Percentiles rank a stretch among this genome's conserved stretches.
These are phyloP conservation scores for Fermentozyma sake DNA, from an alignment of 1,139 yeast genomes.

Conservation along the genomic window DNA sequence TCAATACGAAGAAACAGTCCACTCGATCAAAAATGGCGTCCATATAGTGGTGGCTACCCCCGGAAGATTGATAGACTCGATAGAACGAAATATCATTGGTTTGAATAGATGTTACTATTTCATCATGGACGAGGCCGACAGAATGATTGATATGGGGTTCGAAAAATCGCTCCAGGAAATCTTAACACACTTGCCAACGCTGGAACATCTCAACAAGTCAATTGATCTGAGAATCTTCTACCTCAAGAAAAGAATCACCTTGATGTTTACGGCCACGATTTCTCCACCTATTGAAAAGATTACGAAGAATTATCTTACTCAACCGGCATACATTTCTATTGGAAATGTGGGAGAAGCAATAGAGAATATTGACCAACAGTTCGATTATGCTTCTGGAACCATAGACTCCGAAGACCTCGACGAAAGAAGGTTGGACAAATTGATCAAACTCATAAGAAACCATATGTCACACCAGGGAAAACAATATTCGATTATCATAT, in stretches of 20 bases:
- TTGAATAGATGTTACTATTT: conserved; percentile 62
- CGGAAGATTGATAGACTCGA: conserved; percentile 77
- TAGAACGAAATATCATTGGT: conserved; percentile 62
- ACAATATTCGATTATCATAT: conserved; percentile 60
- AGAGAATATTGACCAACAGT: conserved; percentile 64
- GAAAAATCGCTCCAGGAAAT: conserved; percentile 71
- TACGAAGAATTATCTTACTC: conserved; percentile 53
- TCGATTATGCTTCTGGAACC: conserved; percentile 37
- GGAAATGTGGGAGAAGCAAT: conserved; percentile 64
- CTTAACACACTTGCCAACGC: conserved; percentile 42
- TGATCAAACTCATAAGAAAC: conserved; percentile 20
- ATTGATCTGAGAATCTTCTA: conserved; percentile 26
- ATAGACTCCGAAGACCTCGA: conserved; percentile 18
- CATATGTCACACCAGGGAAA: conserved; percentile 21
- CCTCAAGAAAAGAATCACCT: conserved; percentile 38
- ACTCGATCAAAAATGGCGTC: conserved; percentile 59
- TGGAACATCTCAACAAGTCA: conserved; percentile 16
- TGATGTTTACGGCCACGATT: conserved; percentile 96
- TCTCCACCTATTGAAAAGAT: conserved; percentile 67
- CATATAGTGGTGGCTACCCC: conserved; percentile 92
- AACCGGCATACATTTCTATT: conserved; percentile 63
- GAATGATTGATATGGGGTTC: conserved; percentile 94
- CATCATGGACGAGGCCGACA: conserved; percentile 88
- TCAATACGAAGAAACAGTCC: conserved; percentile 68
- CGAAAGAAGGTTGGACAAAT: conserved; percentile 17